Evolutionary conservation across 495 filamentous ascomycete species (phyloP).

Genomic region (Neurospora pannonica): DNA sequence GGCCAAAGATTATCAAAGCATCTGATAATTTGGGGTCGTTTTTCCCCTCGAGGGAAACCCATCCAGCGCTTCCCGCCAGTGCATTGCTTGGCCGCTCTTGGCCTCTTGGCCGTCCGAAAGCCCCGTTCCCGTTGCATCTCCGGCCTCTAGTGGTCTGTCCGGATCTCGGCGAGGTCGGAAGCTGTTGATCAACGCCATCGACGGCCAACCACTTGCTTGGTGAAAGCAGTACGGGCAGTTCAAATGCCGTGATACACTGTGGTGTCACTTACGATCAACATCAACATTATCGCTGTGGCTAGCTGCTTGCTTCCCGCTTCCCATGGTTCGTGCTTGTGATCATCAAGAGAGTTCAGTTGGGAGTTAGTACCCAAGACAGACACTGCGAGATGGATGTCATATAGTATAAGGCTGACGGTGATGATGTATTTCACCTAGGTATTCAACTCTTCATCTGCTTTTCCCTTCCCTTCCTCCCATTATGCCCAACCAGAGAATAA

Average conservation of each 20-base stretch:
- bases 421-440: neutral
- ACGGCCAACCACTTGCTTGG: neutral
- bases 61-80: neutral
- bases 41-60: neutral
- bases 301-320: neutral
- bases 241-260: neutral
- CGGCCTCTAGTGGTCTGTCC: neutral
- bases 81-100: neutral
- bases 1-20: conserved; percentile 22
- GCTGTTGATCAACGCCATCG: neutral
- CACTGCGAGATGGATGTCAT: neutral
- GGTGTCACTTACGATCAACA: neutral
- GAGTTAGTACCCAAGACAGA: neutral
- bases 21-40: conserved; percentile 13
- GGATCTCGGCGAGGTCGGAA: neutral
- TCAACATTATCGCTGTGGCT: neutral
- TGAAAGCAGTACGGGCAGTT: neutral
- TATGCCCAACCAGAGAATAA: neutral
- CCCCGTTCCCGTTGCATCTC: neutral
- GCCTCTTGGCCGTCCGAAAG: neutral
- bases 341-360: neutral
- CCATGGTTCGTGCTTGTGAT: neutral
- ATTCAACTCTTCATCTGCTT: neutral
- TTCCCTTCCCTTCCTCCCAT: neutral
- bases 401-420: neutral